Evolutionary conservation across 176 grass and related monocot genomes (phyloP), one percentile per base, ranked within the genome.

Genomic region (Eremochloa ophiuroides): DNA sequence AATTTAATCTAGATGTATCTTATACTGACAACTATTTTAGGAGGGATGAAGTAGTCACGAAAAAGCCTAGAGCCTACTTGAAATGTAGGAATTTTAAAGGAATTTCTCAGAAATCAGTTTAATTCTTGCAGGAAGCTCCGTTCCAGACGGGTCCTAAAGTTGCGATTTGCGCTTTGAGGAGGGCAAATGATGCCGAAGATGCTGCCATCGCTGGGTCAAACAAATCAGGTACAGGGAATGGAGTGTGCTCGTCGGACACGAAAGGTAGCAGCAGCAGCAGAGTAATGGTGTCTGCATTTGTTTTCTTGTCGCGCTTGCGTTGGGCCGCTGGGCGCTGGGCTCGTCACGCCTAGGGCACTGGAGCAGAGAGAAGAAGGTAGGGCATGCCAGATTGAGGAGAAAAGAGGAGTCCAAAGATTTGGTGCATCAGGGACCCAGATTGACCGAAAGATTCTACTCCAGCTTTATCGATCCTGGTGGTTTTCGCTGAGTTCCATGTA

Each of bases 201-300:
- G 23, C 59, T 16, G 80, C 38, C 38, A 64, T 27, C 26, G 26
- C 14, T 31, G 28, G 28, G 56, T 89, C 82, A 89, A 81, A 81
- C 77, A 64, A 71, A 64, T 40, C 62, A 31, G 29, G 22, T 46
- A 17, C 28, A 50, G 18, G 9, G 66, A 58, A 58, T 71, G 6
- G 55, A 60, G 81, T 27, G 72, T 70, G 22, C 40, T 46, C 58
- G 34, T 13, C 7, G 20, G 8, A 8, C 61, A 83, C 44, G 66
- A 72, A 83, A 83, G 59, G 70, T 31, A 84, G 79, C 79, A 3
- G 25, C 77, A 10, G 14, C 42, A 44, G 51, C 50, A 55, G 39
- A 55, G 39, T 35, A 20, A 59, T 64, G 67, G 86, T 43, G 74
- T 66, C 86, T 73, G 75, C 39, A 75, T 62, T 88, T 84, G 68